phyloP scores from a whole-genome alignment of 345 rosid genomes.

The Gossypium raimondii region DNA sequence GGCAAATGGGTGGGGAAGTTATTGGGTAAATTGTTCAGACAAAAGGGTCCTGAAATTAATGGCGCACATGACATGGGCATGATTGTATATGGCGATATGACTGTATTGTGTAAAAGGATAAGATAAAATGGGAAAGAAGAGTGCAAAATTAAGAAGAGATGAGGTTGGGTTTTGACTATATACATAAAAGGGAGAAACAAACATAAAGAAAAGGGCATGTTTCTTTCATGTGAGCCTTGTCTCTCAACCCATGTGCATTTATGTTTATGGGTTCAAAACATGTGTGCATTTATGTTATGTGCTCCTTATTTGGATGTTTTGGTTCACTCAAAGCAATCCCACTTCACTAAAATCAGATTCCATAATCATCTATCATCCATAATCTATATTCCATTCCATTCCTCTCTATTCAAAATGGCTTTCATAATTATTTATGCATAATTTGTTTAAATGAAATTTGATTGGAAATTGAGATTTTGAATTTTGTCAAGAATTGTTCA shows the following conservation, averaged over 20 bases:
- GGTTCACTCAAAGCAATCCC: too few relatives aligned
- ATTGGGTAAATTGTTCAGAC: background rate
- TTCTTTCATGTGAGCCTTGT: slow-evolving; percentile 10
- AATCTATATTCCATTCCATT: too few relatives aligned
- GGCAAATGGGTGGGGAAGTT: background rate
- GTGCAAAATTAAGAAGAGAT: background rate
- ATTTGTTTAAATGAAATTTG: too few relatives aligned
- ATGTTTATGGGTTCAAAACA: background rate
- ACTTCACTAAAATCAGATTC: too few relatives aligned
- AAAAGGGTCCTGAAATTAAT: slow-evolving; percentile 1
- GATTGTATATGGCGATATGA: background rate
- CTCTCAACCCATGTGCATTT: slow-evolving; percentile 11
- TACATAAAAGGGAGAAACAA: background rate
- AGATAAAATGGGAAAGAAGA: background rate
- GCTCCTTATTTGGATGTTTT: background rate
- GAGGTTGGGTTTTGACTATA: background rate
- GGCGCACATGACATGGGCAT: slow-evolving; percentile 1
- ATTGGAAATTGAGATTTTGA: too few relatives aligned
- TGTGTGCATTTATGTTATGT: background rate
- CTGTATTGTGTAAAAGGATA: background rate
- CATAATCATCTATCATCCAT: too few relatives aligned
- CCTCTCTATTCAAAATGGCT: too few relatives aligned
- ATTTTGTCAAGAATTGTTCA: too few relatives aligned
- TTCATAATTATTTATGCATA: too few relatives aligned
- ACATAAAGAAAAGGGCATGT: background rate